Conservation (phyloP, 352 stramenopile species). For the Phytophthora multivora region DNA sequence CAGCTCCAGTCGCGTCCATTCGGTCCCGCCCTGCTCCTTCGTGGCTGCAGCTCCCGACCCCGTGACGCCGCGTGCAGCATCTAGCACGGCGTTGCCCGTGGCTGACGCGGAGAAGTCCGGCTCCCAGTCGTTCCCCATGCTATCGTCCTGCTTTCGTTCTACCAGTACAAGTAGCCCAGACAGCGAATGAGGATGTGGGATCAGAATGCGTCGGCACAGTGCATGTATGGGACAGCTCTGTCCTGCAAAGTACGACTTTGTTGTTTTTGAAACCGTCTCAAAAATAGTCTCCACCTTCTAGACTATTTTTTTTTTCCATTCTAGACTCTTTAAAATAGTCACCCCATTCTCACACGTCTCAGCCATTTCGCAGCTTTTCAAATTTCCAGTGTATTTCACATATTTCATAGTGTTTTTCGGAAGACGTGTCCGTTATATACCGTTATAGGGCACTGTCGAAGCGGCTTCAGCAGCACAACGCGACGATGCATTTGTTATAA, state of each 20-base stretch:
- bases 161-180: conserved; percentile 7
- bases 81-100: conserved; percentile 40
- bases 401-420: too few relatives aligned
- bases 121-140: conserved; percentile 31
- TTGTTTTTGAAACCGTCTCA: too few relatives aligned
- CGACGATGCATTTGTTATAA: too few relatives aligned
- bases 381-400: too few relatives aligned
- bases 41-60: conserved; percentile 24
- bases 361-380: too few relatives aligned
- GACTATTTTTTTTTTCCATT: too few relatives aligned
- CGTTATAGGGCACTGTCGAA: too few relatives aligned
- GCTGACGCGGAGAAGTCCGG: conserved; percentile 24
- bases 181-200: conserved; percentile 21
- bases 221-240: neutral
- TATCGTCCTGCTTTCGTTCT: neutral
- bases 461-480: too few relatives aligned
- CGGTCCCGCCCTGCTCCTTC: conserved; percentile 31
- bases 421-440: too few relatives aligned
- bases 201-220: conserved; percentile 14
- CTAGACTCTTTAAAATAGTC: too few relatives aligned
- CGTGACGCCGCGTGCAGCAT: conserved; percentile 32
- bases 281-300: too few relatives aligned
- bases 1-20: conserved; percentile 80
- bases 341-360: too few relatives aligned
- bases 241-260: conserved; percentile 16